A percentile compares a stretch with the other conserved stretches of the same genome.
phyloP scores from a whole-genome alignment of 257 asterid species.

The Hygrophila difformis region DNA sequence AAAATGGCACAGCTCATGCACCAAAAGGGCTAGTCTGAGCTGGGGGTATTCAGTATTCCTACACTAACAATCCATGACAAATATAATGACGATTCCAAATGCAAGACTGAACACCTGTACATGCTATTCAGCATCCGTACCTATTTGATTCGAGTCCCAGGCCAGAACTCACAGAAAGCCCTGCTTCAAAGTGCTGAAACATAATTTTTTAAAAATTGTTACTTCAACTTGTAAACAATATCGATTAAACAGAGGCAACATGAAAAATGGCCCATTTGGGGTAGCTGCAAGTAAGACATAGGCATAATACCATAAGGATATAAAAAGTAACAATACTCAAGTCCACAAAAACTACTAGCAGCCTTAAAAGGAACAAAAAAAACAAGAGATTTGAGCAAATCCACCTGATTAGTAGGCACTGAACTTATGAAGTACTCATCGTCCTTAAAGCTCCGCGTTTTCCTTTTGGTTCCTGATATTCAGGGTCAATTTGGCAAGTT shows the following conservation, averaged over 20 bases:
- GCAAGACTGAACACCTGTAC: background rate
- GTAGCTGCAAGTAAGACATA: background rate
- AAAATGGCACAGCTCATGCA: too few relatives aligned
- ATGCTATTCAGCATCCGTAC: conserved; percentile 21
- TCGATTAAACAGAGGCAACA: background rate
- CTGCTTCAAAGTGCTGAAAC: conserved; percentile 96
- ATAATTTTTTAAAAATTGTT: conserved; percentile 12
- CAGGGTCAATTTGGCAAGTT: conserved; percentile 7
- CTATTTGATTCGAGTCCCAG: conserved; percentile 71
- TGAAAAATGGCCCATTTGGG: too few relatives aligned
- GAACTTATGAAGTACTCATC: conserved; percentile 90
- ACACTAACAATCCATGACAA: conserved; percentile 5
- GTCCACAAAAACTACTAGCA: background rate
- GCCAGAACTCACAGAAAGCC: conserved; percentile 64
- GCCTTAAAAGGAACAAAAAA: conserved; percentile 1
- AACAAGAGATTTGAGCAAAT: background rate
- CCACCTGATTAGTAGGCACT: conserved; percentile 85
- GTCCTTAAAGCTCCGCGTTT: conserved; percentile 68
- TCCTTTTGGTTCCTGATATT: conserved; percentile 85
- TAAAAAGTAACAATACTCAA: background rate
- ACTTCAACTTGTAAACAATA: conserved; percentile 9
- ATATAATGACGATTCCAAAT: conserved; percentile 2
- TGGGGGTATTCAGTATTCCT: too few relatives aligned
- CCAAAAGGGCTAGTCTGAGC: too few relatives aligned
- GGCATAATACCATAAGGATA: background rate